phyloP scores from a whole-genome alignment of 441 rosid genomes.

The Dalechampia spathulata region DNA sequence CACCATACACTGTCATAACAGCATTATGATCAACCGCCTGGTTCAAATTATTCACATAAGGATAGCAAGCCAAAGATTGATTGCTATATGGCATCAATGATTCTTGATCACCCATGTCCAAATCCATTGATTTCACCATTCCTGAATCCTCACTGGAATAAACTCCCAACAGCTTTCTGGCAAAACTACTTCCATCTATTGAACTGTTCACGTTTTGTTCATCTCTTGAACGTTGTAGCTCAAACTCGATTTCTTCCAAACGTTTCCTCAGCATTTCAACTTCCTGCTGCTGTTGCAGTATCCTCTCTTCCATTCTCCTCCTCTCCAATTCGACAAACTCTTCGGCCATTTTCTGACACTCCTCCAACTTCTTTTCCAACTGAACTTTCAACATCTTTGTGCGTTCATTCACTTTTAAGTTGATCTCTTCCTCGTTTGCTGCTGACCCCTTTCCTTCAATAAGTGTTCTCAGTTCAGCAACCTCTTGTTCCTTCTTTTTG shows the following conservation, averaged over 20 bases:
- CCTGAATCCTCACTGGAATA: constrained; percentile 71
- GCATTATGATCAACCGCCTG: constrained; percentile 28
- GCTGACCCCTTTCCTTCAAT: constrained; percentile 45
- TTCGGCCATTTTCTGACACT: constrained; percentile 77
- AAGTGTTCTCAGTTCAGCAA: constrained; percentile 48
- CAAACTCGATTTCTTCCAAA: constrained; percentile 68
- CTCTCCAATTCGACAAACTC: constrained; percentile 82
- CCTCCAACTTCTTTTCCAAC: constrained; percentile 67
- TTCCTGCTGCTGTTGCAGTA: constrained; percentile 84
- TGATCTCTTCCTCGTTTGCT: constrained; percentile 65
- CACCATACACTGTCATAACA: constrained; percentile 38
- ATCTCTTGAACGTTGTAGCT: constrained; percentile 36
- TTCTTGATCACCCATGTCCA: constrained; percentile 85
- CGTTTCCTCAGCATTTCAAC: constrained; percentile 72
- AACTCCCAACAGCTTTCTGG: constrained; percentile 51
- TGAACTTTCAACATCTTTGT: constrained; percentile 43
- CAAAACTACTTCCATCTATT: constrained; percentile 60
- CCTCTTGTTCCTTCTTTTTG: constrained; percentile 75
- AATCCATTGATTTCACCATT: constrained; percentile 96
- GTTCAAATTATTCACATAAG: constrained; percentile 20
- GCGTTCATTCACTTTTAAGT: constrained; percentile 62
- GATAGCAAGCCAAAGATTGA: constrained; percentile 25
- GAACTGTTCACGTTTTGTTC: constrained; percentile 26
- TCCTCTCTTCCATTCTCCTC: constrained; percentile 90
- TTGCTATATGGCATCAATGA: constrained; percentile 28